Conservation (phyloP, 257 asterid species). For the Salvia miltiorrhiza region DNA sequence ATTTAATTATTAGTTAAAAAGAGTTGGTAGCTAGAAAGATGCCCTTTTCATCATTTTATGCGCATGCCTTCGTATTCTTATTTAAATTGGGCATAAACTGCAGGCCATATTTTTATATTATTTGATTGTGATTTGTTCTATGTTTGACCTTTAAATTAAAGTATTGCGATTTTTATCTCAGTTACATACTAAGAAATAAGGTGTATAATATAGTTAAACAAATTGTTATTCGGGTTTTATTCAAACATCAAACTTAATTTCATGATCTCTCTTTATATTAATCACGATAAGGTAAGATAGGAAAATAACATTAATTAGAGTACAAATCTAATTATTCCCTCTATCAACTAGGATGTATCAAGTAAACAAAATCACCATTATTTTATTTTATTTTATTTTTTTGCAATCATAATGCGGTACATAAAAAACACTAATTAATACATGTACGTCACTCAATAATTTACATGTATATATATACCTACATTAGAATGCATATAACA, state of each 20-base stretch:
- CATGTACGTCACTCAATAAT: neutral
- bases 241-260: slow-evolving; percentile 8
- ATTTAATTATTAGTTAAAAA: neutral
- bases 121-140: neutral
- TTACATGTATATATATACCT: neutral
- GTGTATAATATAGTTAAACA: neutral
- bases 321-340: too few relatives aligned
- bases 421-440: neutral
- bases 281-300: neutral
- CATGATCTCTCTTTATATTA: neutral
- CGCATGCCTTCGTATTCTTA: slow-evolving; percentile 18
- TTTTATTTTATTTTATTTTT: too few relatives aligned
- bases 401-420: neutral
- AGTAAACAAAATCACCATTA: too few relatives aligned
- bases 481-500: neutral
- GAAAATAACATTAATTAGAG: neutral
- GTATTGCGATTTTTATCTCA: neutral
- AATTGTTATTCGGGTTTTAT: neutral
- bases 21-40: neutral
- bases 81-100: slow-evolving; percentile 1
- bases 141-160: neutral
- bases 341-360: too few relatives aligned
- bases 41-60: slow-evolving; percentile 12
- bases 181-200: too few relatives aligned
- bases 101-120: neutral